Conservation (phyloP, 352 stramenopile species). For the Aphanomyces euteiches region DNA sequence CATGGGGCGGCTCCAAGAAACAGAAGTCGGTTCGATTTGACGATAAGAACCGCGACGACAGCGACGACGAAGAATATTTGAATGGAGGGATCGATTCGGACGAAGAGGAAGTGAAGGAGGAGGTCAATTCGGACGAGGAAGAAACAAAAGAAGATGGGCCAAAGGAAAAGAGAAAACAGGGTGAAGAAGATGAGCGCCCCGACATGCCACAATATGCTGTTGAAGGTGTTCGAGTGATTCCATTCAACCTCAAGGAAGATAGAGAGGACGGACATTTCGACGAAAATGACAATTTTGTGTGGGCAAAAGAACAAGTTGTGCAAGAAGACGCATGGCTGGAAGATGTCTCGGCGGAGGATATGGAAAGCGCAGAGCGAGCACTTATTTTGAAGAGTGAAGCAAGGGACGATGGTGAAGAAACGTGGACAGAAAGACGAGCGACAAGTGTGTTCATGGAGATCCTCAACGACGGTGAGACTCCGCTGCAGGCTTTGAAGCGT, state of each 20-base stretch:
- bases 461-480: conserved; percentile 64
- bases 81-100: conserved; percentile 30
- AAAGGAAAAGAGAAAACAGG: conserved; percentile 21
- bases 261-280: conserved; percentile 84
- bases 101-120: conserved; percentile 27
- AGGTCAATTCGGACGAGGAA: conserved; percentile 33
- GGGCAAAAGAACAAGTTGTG: conserved; percentile 68
- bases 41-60: conserved; percentile 32
- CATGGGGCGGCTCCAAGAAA: conserved; percentile 17
- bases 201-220: conserved; percentile 23
- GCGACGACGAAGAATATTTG: conserved; percentile 37
- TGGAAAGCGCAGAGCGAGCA: conserved; percentile 48
- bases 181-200: conserved; percentile 26
- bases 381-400: conserved; percentile 56
- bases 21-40: conserved; percentile 27
- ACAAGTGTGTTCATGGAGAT: conserved; percentile 54
- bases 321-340: conserved; percentile 84
- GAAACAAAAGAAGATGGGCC: neutral
- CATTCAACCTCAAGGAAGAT: conserved; percentile 83
- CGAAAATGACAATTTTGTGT: conserved; percentile 72
- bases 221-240: conserved; percentile 47
- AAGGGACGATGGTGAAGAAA: conserved; percentile 54
- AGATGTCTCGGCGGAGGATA: conserved; percentile 63
- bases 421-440: conserved; percentile 34
- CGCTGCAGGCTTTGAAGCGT: conserved; percentile 68